A percentile compares a stretch with the other conserved stretches of the same genome.
Conservation (phyloP, 805 yeast species). For the Zygotorulaspora chibaensis region DNA sequence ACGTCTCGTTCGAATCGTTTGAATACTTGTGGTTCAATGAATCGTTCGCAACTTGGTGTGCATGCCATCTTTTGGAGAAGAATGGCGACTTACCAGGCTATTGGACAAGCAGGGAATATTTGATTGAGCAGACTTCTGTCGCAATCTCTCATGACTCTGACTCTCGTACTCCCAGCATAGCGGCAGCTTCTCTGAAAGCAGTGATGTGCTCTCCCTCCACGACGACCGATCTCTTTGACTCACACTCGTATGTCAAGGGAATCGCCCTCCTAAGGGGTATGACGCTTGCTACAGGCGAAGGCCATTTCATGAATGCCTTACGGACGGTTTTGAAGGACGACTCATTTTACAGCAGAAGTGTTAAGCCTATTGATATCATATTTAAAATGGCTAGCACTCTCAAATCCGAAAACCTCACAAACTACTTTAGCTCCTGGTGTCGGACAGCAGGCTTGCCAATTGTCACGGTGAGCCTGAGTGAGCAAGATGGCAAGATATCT, state of each 20-base stretch:
- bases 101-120: conserved; percentile 25
- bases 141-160: conserved; percentile 18
- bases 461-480: conserved; percentile 35
- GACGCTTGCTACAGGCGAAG: conserved; percentile 23
- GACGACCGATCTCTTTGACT: conserved; percentile 31
- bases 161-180: conserved; percentile 15
- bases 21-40: conserved; percentile 70
- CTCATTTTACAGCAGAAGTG: conserved; percentile 15
- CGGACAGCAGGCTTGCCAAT: conserved; percentile 58
- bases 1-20: conserved; percentile 64
- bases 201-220: conserved; percentile 7
- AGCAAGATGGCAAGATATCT: conserved; percentile 24
- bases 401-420: conserved; percentile 26
- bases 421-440: conserved; percentile 49
- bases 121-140: conserved; percentile 18
- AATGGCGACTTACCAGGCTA: conserved; percentile 21
- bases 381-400: conserved; percentile 19
- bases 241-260: conserved; percentile 34
- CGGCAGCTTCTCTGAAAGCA: conserved; percentile 13
- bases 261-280: conserved; percentile 30
- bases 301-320: conserved; percentile 20
- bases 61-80: conserved; percentile 43
- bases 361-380: conserved; percentile 34
- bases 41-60: conserved; percentile 72
- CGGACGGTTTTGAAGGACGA: conserved; percentile 15